A percentile compares a stretch with the other conserved stretches of the same genome.
Evolutionary conservation across 2,329 filamentous ascomycete species (phyloP).

Genomic region (Trichoderma atroviride): DNA sequence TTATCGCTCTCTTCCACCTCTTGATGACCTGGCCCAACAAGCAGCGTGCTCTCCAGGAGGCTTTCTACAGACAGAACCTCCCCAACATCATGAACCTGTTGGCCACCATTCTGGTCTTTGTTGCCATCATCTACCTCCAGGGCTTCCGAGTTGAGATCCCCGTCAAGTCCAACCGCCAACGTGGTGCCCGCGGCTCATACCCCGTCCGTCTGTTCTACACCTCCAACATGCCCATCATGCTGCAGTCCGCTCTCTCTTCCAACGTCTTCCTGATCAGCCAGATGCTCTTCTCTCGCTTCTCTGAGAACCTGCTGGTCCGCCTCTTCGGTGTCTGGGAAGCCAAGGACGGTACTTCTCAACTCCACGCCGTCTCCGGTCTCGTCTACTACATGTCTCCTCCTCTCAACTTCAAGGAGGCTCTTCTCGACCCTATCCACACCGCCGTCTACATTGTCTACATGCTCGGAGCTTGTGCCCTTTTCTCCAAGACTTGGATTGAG

Average conservation of each 20-base stretch:
- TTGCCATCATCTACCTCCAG: constrained; percentile 97
- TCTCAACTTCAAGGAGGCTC: constrained; percentile 94
- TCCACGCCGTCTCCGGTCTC: constrained; percentile 88
- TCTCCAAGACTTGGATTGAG: constrained; percentile 99
- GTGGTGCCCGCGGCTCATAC: constrained; percentile 97
- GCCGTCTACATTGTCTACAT: constrained; percentile 96
- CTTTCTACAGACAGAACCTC: constrained; percentile 98
- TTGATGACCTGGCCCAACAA: constrained; percentile 99
- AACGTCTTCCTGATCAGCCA: constrained; percentile 99
- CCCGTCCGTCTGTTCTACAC: constrained; percentile 99
- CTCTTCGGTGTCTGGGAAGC: constrained; percentile 99
- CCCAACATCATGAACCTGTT: constrained; percentile 99
- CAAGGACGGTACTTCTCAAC: constrained; percentile 92
- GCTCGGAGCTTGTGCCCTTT: constrained; percentile 94
- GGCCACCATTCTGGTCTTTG: constrained; percentile 90
- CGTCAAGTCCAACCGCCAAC: constrained; percentile 98
- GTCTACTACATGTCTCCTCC: constrained; percentile 99
- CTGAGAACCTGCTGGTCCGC: constrained; percentile 96
- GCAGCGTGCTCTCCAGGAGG: constrained; percentile 96
- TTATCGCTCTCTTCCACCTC: constrained; percentile 97
- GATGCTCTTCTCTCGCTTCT: constrained; percentile 99
- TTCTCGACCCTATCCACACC: constrained; percentile 96
- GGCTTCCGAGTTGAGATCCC: constrained; percentile 99
- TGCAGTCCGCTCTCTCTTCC: constrained; percentile 97
- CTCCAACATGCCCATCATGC: constrained; percentile 99